Conservation (phyloP, 2,329 filamentous ascomycete species). For the Trichophyton rubrum region DNA sequence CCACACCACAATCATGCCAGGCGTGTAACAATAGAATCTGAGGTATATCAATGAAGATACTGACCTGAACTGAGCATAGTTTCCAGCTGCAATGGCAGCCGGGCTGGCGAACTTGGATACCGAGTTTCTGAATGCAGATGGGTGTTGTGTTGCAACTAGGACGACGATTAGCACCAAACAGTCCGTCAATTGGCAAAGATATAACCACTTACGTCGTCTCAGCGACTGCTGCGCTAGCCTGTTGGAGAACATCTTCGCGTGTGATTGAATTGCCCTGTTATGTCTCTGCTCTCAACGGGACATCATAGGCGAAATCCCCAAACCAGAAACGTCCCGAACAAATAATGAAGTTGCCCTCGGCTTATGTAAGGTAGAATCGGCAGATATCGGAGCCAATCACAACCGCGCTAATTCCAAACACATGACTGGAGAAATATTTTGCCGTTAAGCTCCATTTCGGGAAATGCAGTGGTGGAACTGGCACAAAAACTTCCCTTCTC, state of each 20-base stretch:
- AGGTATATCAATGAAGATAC: not conserved
- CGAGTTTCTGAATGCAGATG: conserved; percentile 31
- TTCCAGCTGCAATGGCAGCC: conserved; percentile 32
- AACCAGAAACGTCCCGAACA: not conserved
- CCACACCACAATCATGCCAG: too few species aligned
- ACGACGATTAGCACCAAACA: conserved; percentile 17
- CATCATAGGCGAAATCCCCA: conserved; percentile 2
- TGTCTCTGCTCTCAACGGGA: not conserved
- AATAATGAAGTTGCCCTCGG: conserved; percentile 22
- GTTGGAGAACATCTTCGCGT: conserved; percentile 35
- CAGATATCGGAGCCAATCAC: conserved; percentile 23
- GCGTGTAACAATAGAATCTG: not conserved
- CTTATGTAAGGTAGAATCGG: conserved; percentile 24
- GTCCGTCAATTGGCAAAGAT: not conserved
- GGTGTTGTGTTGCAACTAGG: conserved; percentile 35
- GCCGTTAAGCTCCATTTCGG: conserved; percentile 17
- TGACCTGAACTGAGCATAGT: conserved; percentile 34
- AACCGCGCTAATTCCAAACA: conserved; percentile 19
- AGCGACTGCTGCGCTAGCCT: conserved; percentile 37
- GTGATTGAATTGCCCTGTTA: not conserved
- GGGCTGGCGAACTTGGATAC: conserved; percentile 34
- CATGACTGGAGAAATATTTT: conserved; percentile 24
- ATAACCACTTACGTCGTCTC: conserved; percentile 34
- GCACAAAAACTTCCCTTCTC: conserved; percentile 8
- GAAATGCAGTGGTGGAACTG: not conserved